Conservation (phyloP, 2,329 filamentous ascomycete genomes). For the Colletotrichum orbiculare region DNA sequence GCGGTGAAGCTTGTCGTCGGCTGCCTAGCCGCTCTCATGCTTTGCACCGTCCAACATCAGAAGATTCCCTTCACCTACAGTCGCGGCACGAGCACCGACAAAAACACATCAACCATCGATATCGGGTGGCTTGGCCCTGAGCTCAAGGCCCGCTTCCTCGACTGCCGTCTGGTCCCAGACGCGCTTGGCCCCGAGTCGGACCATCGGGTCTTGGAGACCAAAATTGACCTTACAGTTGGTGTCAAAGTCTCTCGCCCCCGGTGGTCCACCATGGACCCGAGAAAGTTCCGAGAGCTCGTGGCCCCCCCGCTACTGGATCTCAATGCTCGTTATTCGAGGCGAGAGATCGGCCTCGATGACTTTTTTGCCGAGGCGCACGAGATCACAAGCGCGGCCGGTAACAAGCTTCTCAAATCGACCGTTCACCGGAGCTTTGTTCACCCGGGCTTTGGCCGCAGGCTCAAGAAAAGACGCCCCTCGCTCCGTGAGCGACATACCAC, state of each 20-base stretch:
- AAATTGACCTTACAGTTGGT: neutral
- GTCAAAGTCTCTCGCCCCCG: neutral
- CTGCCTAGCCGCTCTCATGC: neutral
- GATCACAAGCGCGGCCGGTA: too few species aligned
- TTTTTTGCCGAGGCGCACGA: too few species aligned
- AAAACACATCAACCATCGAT: neutral
- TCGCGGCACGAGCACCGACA: neutral
- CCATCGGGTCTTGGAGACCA: constrained; percentile 5
- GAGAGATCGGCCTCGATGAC: too few species aligned
- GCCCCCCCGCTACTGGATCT: too few species aligned
- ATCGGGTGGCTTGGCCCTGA: neutral
- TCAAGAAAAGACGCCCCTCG: too few species aligned
- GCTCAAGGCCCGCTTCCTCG: neutral
- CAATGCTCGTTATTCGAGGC: too few species aligned
- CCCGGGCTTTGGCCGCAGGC: too few species aligned
- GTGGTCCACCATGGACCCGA: too few species aligned
- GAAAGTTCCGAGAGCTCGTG: too few species aligned
- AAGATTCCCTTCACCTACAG: neutral
- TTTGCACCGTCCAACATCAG: neutral
- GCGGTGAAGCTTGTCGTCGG: neutral
- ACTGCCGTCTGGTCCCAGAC: neutral
- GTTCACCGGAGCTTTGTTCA: too few species aligned
- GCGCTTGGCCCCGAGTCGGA: neutral
- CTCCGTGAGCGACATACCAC: too few species aligned
- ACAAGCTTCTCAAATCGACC: too few species aligned